Conservation (phyloP, 2,329 filamentous ascomycete species). For the Gremmenia infestans region DNA sequence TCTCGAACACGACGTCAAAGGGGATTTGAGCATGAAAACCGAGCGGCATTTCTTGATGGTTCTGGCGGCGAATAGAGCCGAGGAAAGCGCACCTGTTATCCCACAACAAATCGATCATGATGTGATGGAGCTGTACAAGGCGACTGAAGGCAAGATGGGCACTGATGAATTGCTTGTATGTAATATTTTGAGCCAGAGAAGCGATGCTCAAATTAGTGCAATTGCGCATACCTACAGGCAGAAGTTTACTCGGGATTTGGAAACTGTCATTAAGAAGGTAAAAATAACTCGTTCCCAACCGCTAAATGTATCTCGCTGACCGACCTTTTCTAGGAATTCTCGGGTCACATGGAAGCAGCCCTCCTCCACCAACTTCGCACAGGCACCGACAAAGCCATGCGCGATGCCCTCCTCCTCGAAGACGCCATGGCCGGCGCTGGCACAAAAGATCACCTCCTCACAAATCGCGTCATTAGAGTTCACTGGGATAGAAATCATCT, state of each 20-base stretch:
- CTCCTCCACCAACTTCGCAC: slow-evolving; percentile 73
- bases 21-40: slow-evolving; percentile 81
- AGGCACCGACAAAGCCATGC: slow-evolving; percentile 75
- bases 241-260: slow-evolving; percentile 65
- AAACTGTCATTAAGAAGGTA: slow-evolving; percentile 67
- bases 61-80: slow-evolving; percentile 65
- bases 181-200: slow-evolving; percentile 69
- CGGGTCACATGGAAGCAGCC: slow-evolving; percentile 86
- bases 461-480: slow-evolving; percentile 69
- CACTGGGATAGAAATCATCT: slow-evolving; percentile 80
- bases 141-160: slow-evolving; percentile 67
- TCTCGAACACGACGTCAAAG: slow-evolving; percentile 68
- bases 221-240: slow-evolving; percentile 71
- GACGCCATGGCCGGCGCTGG: slow-evolving; percentile 81
- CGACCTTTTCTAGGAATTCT: slow-evolving; percentile 58
- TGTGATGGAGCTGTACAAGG: slow-evolving; percentile 67
- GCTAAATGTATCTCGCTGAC: slow-evolving; percentile 15
- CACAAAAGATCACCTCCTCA: slow-evolving; percentile 77
- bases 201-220: slow-evolving; percentile 77
- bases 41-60: slow-evolving; percentile 81
- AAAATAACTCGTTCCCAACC: slow-evolving; percentile 21
- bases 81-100: slow-evolving; percentile 71
- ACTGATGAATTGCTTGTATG: slow-evolving; percentile 75
- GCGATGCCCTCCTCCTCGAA: slow-evolving; percentile 78
- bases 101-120: slow-evolving; percentile 71